Evolutionary conservation across 768 basidiomycete species (phyloP).

Genomic region (Clitopilus passeckerianus): DNA sequence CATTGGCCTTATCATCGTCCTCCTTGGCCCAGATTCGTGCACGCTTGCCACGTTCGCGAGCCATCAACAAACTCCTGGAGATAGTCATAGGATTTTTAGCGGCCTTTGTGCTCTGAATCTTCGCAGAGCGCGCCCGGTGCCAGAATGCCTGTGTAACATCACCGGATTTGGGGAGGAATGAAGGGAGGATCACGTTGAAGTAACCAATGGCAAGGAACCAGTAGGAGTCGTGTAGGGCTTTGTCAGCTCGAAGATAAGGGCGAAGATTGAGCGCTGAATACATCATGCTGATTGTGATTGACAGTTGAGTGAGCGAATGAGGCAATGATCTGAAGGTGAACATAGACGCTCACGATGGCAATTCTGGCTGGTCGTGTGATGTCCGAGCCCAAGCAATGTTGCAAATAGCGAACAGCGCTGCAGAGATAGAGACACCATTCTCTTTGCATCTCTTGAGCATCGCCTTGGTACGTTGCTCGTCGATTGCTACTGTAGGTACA

Average conservation of each 20-base stretch:
- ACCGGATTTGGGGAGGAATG: constrained; percentile 51
- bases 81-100: constrained; percentile 61
- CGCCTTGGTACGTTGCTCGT: constrained; percentile 46
- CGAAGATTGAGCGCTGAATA: constrained; percentile 84
- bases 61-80: constrained; percentile 61
- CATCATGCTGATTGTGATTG: constrained; percentile 51
- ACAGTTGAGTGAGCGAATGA: neutral
- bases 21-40: constrained; percentile 68
- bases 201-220: constrained; percentile 82
- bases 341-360: constrained; percentile 41
- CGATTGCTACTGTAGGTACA: constrained; percentile 64
- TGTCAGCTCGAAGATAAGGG: constrained; percentile 43
- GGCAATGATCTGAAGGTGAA: neutral
- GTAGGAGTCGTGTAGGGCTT: constrained; percentile 53
- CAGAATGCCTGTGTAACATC: constrained; percentile 53
- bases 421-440: constrained; percentile 69
- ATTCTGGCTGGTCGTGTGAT: constrained; percentile 33
- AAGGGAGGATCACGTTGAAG: constrained; percentile 78
- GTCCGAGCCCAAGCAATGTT: constrained; percentile 70
- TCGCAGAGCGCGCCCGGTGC: constrained; percentile 67
- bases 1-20: constrained; percentile 60
- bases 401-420: constrained; percentile 70
- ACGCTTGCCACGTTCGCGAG: constrained; percentile 51
- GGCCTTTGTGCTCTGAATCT: constrained; percentile 59
- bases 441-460: constrained; percentile 70